A percentile compares a stretch with the other conserved stretches of the same genome.
These are phyloP conservation scores for Sugiyamaella boreocaroliniensis DNA, from an alignment of 805 yeast species.

Conservation along the genomic window DNA sequence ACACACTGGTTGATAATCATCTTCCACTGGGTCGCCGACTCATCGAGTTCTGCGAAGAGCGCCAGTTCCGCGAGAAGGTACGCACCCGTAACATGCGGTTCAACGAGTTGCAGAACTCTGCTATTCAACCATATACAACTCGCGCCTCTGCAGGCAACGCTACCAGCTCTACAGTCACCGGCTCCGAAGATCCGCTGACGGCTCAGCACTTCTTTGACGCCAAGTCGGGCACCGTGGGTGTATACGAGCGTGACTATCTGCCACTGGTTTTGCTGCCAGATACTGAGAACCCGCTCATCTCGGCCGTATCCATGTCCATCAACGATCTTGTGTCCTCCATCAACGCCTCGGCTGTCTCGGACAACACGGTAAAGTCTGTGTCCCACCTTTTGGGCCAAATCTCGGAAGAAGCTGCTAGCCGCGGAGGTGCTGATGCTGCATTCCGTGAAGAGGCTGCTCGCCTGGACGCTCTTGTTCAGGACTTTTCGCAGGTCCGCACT, in stretches of 20 bases:
- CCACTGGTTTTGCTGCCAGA: constrained; percentile 26
- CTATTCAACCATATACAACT: constrained; percentile 15
- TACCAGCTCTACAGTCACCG: constrained; percentile 2
- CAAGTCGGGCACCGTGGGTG: constrained; percentile 20
- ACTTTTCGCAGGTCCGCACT: background rate
- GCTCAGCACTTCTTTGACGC: constrained; percentile 23
- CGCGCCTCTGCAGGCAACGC: constrained; percentile 5
- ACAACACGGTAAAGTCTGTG: constrained; percentile 17
- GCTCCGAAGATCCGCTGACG: constrained; percentile 18
- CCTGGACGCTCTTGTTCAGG: constrained; percentile 10
- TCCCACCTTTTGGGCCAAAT: constrained; percentile 12
- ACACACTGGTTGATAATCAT: constrained; percentile 11
- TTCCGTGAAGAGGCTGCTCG: constrained; percentile 15
- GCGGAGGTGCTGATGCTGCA: constrained; percentile 11
- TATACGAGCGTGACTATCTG: constrained; percentile 19
- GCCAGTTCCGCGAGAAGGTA: constrained; percentile 9
- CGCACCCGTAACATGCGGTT: constrained; percentile 9
- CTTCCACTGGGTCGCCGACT: constrained; percentile 16
- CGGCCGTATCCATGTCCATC: constrained; percentile 21
- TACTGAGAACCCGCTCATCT: constrained; percentile 18
- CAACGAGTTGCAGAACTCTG: constrained; percentile 1
- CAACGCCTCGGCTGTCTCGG: constrained; percentile 23
- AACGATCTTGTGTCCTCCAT: constrained; percentile 24
- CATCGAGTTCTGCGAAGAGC: constrained; percentile 19
- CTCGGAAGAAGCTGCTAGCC: constrained; percentile 13